Conservation (phyloP, 2,329 filamentous ascomycete species). For the Hymenotorrendiella dingleyae region DNA sequence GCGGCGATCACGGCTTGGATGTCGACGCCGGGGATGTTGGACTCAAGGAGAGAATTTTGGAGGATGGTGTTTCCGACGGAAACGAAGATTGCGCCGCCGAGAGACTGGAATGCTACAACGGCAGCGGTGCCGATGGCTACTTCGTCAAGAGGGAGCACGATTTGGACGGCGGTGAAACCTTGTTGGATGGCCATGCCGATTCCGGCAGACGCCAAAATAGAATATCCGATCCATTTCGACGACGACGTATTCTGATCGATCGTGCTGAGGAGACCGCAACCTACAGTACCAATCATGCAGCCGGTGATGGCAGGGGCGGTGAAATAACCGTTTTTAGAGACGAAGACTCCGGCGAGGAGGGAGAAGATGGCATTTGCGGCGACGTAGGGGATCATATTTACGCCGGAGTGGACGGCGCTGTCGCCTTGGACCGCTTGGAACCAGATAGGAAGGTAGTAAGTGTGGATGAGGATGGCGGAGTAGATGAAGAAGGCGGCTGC, state of each 20-base stretch:
- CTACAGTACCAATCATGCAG: slow-evolving; percentile 14
- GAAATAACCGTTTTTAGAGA: slow-evolving; percentile 32
- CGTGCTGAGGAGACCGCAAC: slow-evolving; percentile 32
- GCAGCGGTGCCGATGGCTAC: slow-evolving; percentile 38
- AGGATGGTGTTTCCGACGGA: slow-evolving; percentile 40
- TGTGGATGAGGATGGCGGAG: slow-evolving; percentile 29
- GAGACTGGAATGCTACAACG: slow-evolving; percentile 37
- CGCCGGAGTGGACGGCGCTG: slow-evolving; percentile 16
- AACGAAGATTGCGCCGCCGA: slow-evolving; percentile 43
- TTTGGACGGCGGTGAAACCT: slow-evolving; percentile 26
- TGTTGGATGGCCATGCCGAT: slow-evolving; percentile 28
- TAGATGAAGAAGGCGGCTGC: slow-evolving; percentile 25
- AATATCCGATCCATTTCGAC: slow-evolving; percentile 43
- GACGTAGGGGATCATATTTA: slow-evolving; percentile 22
- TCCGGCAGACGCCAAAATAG: slow-evolving; percentile 22
- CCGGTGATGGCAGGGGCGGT: slow-evolving; percentile 18
- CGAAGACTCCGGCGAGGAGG: slow-evolving; percentile 27
- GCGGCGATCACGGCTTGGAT: too few relatives aligned
- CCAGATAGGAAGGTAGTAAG: slow-evolving; percentile 27
- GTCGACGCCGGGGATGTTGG: slow-evolving; percentile 21
- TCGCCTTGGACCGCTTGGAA: slow-evolving; percentile 23
- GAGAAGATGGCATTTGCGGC: slow-evolving; percentile 25
- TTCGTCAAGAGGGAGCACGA: slow-evolving; percentile 31
- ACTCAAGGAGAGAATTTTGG: slow-evolving; percentile 30
- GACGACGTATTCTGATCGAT: slow-evolving; percentile 30